phyloP scores from a whole-genome alignment of 2,329 filamentous ascomycete genomes.

The Ascochyta clinopodiicola region DNA sequence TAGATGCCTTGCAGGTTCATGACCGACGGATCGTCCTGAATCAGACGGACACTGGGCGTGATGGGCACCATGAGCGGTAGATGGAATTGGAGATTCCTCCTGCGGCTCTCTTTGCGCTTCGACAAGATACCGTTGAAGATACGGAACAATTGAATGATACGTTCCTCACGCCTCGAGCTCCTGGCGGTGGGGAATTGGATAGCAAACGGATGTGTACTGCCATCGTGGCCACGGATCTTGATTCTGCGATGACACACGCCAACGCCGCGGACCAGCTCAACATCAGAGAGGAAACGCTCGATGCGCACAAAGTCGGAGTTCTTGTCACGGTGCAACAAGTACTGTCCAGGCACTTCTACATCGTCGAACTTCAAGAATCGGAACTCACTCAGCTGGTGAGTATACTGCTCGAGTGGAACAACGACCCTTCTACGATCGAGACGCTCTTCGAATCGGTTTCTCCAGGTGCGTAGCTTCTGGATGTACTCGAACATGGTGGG shows the following conservation, averaged over 20 bases:
- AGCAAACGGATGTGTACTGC: conserved; percentile 94
- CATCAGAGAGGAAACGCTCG: conserved; percentile 92
- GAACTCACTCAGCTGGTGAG: conserved; percentile 93
- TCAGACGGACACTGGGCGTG: conserved; percentile 90
- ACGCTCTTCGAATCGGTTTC: conserved; percentile 97
- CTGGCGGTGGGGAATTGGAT: conserved; percentile 94
- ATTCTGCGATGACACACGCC: conserved; percentile 90
- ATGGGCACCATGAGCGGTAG: conserved; percentile 94
- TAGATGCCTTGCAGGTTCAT: conserved; percentile 94
- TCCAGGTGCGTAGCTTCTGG: conserved; percentile 92
- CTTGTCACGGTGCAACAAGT: conserved; percentile 96
- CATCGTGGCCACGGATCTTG: conserved; percentile 96
- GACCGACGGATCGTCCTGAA: conserved; percentile 94
- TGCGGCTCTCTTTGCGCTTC: conserved; percentile 93
- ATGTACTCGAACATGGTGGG: conserved; percentile 99
- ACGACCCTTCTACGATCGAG: conserved; percentile 81
- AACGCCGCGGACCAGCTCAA: conserved; percentile 89
- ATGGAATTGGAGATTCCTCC: conserved; percentile 94
- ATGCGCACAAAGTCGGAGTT: conserved; percentile 98
- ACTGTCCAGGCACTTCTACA: conserved; percentile 96
- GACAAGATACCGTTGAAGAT: conserved; percentile 93
- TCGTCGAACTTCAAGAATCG: conserved; percentile 98
- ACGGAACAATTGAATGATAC: conserved; percentile 93
- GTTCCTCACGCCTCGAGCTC: conserved; percentile 91
- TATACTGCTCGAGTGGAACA: conserved; percentile 82